phyloP scores from a whole-genome alignment of 768 basidiomycete genomes.

The Omphalotus guepiniiformis region DNA sequence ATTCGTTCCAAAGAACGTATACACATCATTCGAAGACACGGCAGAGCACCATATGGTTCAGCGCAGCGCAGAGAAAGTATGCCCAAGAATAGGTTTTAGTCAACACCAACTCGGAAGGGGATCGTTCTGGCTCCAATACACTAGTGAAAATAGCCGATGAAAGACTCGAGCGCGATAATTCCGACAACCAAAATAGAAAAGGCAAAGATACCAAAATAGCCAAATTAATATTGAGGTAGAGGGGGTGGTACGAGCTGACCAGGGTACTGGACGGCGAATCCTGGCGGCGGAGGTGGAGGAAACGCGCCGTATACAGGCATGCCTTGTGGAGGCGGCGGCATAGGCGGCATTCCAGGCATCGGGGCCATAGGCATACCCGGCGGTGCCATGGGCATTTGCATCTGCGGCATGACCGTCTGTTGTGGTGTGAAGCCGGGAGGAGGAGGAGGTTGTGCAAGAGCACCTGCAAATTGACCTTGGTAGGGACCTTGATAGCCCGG shows the following conservation, averaged over 20 bases:
- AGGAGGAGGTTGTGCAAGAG: constrained; percentile 75
- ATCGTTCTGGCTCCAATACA: not conserved
- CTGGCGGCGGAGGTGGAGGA: constrained; percentile 61
- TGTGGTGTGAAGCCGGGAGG: constrained; percentile 77
- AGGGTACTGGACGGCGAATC: constrained; percentile 50
- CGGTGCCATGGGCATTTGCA: constrained; percentile 14
- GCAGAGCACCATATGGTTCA: too few relatives aligned
- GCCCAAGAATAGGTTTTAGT: too few relatives aligned
- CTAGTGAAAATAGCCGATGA: not conserved
- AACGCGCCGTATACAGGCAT: constrained; percentile 27
- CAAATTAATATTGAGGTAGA: constrained; percentile 40
- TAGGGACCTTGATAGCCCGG: constrained; percentile 74
- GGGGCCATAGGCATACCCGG: constrained; percentile 10
- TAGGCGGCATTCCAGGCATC: constrained; percentile 24
- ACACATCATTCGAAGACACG: too few relatives aligned
- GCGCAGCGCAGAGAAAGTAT: too few relatives aligned
- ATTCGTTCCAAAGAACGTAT: too few relatives aligned
- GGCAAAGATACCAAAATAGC: constrained; percentile 8
- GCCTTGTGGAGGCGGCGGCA: constrained; percentile 19
- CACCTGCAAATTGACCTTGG: constrained; percentile 93
- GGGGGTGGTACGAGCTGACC: constrained; percentile 40
- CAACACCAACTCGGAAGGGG: constrained; percentile 6
- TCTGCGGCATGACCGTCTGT: constrained; percentile 57
- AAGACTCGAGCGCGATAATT: not conserved
- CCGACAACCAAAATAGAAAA: not conserved